Base-by-base conservation (phyloP, 2,329 filamentous ascomycete genomes). In the Aspergillus tanneri region DNA sequence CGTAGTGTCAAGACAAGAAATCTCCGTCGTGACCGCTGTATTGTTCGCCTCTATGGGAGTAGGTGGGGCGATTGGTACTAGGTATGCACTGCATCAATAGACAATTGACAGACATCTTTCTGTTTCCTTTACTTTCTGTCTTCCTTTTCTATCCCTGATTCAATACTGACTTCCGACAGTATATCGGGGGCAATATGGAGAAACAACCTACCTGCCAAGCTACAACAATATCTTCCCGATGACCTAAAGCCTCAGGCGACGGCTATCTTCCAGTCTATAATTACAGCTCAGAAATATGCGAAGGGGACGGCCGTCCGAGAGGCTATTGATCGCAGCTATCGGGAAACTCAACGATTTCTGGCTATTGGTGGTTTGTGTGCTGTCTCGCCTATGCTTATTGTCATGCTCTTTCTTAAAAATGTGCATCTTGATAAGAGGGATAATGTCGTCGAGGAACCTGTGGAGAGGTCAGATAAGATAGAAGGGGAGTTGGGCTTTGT, bases 151-250 rank as follows among this genome's bases (percentile, higher is more conserved):
- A 16, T 34, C 14, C 16, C 3, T 2, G 12, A 22, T 23, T 23
- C 6, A 5, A 10, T 5, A 16, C 12, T n/a, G n/a, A n/a, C n/a
- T n/a, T n/a, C n/a, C n/a, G n/a, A 14, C 19, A 60, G 59, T 22
- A 64, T 71, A 5, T 62, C 64, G 5, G 69, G 69, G 1, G 68
- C 67, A 8, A 71, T 71, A 24, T 72, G 69, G 69, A 63, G 58
- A n/a, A 61, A 49, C 30, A 55, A 50, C 1, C 56, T 62, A 11
- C 58, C 57, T 0, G 39, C 23, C 0, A 60, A 58, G 23, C 47
- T 62, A 4, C 18, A 34, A 4, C 10, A 46, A n/a, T 52, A 62
- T 32, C 48, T 62, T 6, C 59, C 59, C 2, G 41, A 34, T 5
- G 57, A 60, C 8, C 12, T 50, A 30, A 55, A 61, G 35, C 19